Evolutionary conservation across 768 basidiomycete genomes (phyloP), one percentile per base, ranked within the genome.

Genomic region (Mrakia blollopis): DNA sequence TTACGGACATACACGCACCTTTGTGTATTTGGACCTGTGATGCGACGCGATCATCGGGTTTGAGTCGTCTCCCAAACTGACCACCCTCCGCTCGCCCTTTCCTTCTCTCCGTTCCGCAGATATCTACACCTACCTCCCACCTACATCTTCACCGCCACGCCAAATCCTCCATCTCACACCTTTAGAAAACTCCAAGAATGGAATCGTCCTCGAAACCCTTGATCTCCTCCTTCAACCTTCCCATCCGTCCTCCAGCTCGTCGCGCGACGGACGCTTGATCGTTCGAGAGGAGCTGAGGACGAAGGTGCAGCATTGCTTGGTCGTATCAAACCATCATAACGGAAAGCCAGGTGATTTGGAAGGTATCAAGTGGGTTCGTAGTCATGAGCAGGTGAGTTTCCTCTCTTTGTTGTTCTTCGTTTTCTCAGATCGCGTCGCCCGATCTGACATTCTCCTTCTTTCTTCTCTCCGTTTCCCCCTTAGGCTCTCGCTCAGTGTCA

Each of bases 141-240:
- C 39, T 4, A 3, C 47, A 8, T n/a, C 37, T 2, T 25, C 65
- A 2, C 32, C 44, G 3, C 35, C 54, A 23, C 47, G 47, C 28
- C 69, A 32, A 57, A 60, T 37, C 21, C 71, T 72, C 3, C 71
- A 72, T 21, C 65, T 68, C 6, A 41, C 70, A 4, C 75, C 75
- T 25, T 35, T 76, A 18, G 75, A 76, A 44, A 76, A 76, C 68
- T 76, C 75, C 10, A 76, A 76, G 50, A 76, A 76, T 41, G 75
- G 75, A 52, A 76, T 76, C 68, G 75, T 76, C 39, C 54, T 76
- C 25, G 75, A 76, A 60, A 76, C 75, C 30, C 75, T 76, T 60
- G 75, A 76, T 32, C 67, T 76, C 25, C 68, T 76, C 13, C 75
- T 75, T 16, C 65, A 30, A 7, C 47, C 63, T 25, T n/a, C 44